Evolutionary conservation across 768 basidiomycete species (phyloP).

Genomic region (Lactarius akahatsu): DNA sequence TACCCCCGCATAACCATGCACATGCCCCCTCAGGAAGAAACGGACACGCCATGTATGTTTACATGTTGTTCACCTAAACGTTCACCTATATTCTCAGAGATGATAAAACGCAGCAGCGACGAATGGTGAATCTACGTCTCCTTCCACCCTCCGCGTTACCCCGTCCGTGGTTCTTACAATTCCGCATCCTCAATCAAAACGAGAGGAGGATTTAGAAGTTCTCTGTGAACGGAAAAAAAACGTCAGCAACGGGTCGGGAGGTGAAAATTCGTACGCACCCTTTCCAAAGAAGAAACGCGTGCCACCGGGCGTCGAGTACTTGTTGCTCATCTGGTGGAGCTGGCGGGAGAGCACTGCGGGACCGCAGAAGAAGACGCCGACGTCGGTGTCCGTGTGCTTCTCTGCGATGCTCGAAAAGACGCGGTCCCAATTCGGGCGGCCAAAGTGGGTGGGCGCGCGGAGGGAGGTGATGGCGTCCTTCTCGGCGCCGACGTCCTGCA

Average conservation of each 20-base stretch:
- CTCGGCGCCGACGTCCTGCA: slow-evolving; percentile 90
- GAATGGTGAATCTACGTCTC: neutral
- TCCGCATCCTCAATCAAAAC: neutral
- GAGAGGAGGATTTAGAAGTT: slow-evolving; percentile 3
- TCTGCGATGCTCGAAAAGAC: slow-evolving; percentile 71
- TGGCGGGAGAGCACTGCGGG: slow-evolving; percentile 66
- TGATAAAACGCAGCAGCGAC: neutral
- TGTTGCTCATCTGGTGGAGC: slow-evolving; percentile 80
- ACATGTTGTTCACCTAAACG: neutral
- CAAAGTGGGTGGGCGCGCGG: slow-evolving; percentile 90
- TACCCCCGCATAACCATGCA: neutral
- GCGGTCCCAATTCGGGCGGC: slow-evolving; percentile 83
- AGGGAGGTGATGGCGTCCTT: slow-evolving; percentile 88
- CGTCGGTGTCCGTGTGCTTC: slow-evolving; percentile 85
- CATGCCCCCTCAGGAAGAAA: neutral
- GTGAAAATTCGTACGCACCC: slow-evolving; percentile 42
- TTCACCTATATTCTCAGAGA: neutral
- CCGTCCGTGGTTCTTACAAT: neutral
- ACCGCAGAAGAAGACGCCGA: slow-evolving; percentile 94
- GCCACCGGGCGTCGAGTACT: slow-evolving; percentile 74
- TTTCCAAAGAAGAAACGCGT: slow-evolving; percentile 91
- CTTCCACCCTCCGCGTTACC: neutral
- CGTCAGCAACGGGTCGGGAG: neutral
- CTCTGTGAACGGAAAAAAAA: neutral
- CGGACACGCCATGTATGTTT: too few relatives aligned